Evolutionary conservation across 176 grass and related monocot species (phyloP).

Genomic region (Ensete glaucum): DNA sequence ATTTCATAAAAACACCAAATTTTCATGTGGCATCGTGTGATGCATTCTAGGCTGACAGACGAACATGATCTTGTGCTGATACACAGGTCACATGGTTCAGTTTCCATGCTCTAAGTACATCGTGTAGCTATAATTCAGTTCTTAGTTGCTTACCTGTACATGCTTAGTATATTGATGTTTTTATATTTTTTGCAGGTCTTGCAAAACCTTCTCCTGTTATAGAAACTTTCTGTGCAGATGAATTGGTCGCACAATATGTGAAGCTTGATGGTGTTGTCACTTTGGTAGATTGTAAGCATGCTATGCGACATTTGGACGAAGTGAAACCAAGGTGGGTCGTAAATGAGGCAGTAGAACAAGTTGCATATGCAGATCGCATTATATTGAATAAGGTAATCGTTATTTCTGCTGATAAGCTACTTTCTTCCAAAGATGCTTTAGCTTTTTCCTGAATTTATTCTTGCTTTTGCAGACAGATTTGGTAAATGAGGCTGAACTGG

Average conservation of each 20-base stretch:
- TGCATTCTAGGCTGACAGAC: too few species aligned
- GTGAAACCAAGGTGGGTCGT: conserved; percentile 69
- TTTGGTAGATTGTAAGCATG: conserved; percentile 74
- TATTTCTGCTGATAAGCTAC: neutral
- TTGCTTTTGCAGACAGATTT: conserved; percentile 41
- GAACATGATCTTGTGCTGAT: too few species aligned
- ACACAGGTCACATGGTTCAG: too few species aligned
- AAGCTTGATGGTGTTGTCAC: conserved; percentile 85
- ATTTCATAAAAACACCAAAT: too few species aligned
- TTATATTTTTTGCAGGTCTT: conserved; percentile 33
- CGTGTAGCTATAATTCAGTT: neutral
- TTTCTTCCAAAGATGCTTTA: neutral
- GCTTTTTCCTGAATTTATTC: conserved; percentile 4
- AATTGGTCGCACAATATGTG: conserved; percentile 52
- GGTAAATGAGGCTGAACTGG: conserved; percentile 41
- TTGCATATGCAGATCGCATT: conserved; percentile 60
- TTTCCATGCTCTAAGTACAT: too few species aligned
- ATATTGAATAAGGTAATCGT: conserved; percentile 52
- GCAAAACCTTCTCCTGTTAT: conserved; percentile 63
- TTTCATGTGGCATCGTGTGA: too few species aligned
- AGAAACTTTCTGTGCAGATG: conserved; percentile 69
- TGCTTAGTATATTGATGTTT: neutral
- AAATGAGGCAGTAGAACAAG: conserved; percentile 71
- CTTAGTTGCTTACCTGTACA: neutral
- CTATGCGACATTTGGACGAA: conserved; percentile 67